Percentiles rank a stretch among this genome's conserved stretches.
phyloP scores from a whole-genome alignment of 129 eudicot genomes.

The Tagetes erecta region DNA sequence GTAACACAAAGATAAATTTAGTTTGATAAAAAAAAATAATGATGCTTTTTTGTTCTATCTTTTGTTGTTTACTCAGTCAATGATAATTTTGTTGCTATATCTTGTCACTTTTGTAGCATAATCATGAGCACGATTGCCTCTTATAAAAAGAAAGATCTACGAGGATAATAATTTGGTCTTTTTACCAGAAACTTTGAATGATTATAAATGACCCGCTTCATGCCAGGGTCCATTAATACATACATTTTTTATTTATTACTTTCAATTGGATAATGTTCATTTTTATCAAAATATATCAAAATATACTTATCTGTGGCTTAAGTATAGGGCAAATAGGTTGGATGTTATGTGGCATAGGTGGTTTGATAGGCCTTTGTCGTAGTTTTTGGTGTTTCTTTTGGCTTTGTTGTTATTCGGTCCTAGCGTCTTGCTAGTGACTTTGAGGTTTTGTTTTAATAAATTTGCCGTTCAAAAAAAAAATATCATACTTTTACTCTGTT shows the following conservation, averaged over 20 bases:
- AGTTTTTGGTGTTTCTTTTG: too few species aligned
- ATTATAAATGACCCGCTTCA: slow-evolving; percentile 34
- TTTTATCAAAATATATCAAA: background rate
- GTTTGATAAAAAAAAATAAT: slow-evolving; percentile 5
- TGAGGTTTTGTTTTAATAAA: too few species aligned
- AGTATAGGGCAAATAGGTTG: too few species aligned
- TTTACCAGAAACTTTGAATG: slow-evolving; percentile 30
- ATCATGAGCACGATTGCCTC: slow-evolving; percentile 47
- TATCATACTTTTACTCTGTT: too few species aligned
- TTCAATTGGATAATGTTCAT: background rate
- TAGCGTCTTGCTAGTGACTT: too few species aligned
- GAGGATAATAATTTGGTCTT: slow-evolving; percentile 37
- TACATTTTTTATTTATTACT: background rate
- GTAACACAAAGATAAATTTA: background rate
- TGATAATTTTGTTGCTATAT: slow-evolving; percentile 32
- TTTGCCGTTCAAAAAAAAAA: too few species aligned
- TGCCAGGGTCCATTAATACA: slow-evolving; percentile 27
- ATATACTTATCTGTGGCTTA: background rate
- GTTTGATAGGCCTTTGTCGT: too few species aligned
- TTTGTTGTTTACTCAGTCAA: slow-evolving; percentile 30
- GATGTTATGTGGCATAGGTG: too few species aligned
- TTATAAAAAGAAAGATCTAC: slow-evolving; percentile 31
- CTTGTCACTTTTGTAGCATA: slow-evolving; percentile 34
- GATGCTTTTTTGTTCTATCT: slow-evolving; percentile 26
- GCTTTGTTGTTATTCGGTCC: too few species aligned